Percentiles rank a stretch among this genome's conserved stretches.
These are phyloP conservation scores for Delonix regia DNA, from an alignment of 306 rosid species.

Conservation along the genomic window DNA sequence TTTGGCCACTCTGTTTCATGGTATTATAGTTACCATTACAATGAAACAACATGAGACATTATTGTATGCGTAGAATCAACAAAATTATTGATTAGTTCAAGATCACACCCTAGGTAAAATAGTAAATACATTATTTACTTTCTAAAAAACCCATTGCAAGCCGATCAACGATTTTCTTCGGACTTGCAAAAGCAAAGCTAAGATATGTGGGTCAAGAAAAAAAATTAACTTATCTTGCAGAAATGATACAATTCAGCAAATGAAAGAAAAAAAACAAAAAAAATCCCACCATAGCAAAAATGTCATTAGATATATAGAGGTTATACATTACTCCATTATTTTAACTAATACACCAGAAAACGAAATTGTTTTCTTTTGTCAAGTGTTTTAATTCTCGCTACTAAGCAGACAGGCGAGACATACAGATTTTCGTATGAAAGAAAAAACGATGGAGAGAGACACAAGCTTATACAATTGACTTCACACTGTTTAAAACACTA, in stretches of 20 bases:
- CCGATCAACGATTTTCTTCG: neutral
- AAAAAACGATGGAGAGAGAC: neutral
- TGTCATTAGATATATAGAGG: neutral
- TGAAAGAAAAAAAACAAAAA: neutral
- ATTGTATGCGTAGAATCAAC: neutral
- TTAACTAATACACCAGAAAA: neutral
- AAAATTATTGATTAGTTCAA: neutral
- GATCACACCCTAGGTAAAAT: neutral
- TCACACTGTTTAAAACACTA: neutral
- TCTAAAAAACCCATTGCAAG: neutral
- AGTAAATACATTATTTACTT: neutral
- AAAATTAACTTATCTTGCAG: neutral
- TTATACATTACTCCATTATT: neutral
- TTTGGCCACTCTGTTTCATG: conserved; percentile 39
- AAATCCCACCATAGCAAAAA: neutral
- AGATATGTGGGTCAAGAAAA: neutral
- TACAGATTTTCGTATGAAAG: neutral
- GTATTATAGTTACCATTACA: neutral
- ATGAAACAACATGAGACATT: neutral
- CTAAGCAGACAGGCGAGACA: neutral
- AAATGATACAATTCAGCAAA: neutral
- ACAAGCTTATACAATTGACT: neutral
- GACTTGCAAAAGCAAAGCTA: neutral
- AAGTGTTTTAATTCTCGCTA: neutral
- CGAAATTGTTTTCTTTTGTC: neutral